Percentiles rank a stretch among this genome's conserved stretches.
These are phyloP conservation scores for Fusarium tanahbumbuense DNA, from an alignment of 2,329 filamentous ascomycete genomes.

Conservation along the genomic window DNA sequence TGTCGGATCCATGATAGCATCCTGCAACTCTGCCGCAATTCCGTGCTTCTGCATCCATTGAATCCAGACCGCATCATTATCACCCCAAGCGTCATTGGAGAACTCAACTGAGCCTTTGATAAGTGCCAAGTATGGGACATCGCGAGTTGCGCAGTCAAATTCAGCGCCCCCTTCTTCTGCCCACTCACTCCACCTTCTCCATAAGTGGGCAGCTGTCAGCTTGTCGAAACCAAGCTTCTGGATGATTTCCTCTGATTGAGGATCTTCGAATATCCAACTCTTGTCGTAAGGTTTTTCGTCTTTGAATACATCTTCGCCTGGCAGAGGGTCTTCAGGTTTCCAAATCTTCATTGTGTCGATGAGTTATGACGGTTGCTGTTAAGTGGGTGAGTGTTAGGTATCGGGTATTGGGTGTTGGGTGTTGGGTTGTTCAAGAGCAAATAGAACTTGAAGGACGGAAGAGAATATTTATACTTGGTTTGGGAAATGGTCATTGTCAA, in stretches of 20 bases:
- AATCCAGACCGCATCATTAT: constrained; percentile 22
- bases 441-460: too few species aligned
- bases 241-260: background rate
- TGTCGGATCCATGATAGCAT: constrained; percentile 34
- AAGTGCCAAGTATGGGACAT: background rate
- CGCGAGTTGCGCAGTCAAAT: background rate
- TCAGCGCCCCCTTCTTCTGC: background rate
- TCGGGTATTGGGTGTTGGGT: too few species aligned
- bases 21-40: constrained; percentile 6
- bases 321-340: background rate
- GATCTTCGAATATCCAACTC: background rate
- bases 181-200: background rate
- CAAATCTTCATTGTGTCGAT: background rate
- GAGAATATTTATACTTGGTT: too few species aligned
- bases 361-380: too few species aligned
- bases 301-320: too few species aligned
- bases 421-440: too few species aligned
- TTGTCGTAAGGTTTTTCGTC: background rate
- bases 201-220: background rate
- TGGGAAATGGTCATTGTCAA: too few species aligned
- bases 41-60: constrained; percentile 13
- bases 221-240: background rate
- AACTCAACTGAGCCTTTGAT: background rate
- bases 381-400: too few species aligned
- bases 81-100: background rate